Conservation (phyloP, 192 early-diverging fungal genomes). For the Chytriomyces sp. region DNA sequence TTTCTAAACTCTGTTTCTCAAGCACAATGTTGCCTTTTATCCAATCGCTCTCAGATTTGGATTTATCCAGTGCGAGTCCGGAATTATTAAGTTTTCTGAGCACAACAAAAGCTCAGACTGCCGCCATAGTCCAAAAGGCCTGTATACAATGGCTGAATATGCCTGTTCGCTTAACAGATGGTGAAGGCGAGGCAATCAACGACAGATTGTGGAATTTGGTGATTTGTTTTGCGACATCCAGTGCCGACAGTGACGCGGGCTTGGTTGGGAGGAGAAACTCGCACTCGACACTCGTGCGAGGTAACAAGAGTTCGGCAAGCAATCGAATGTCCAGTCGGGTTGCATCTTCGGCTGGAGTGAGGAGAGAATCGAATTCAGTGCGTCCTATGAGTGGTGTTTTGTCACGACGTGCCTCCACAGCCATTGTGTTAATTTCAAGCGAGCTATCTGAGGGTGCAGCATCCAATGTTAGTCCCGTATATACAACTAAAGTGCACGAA, state of each 20-base stretch:
- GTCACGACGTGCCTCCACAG: neutral
- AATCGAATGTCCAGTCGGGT: conserved; percentile 3
- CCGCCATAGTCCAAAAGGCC: neutral
- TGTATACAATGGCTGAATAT: conserved; percentile 29
- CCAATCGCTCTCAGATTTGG: neutral
- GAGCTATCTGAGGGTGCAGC: neutral
- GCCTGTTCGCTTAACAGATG: conserved; percentile 6
- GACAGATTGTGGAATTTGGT: conserved; percentile 20
- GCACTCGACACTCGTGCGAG: too few species aligned
- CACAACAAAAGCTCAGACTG: neutral
- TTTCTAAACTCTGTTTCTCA: neutral
- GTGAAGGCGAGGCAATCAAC: conserved; percentile 15
- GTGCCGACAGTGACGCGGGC: neutral
- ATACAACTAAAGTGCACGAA: conserved; percentile 8
- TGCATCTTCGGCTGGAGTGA: conserved; percentile 10
- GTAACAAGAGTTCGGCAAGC: too few species aligned
- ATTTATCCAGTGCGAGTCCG: neutral
- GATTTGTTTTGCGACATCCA: conserved; percentile 11
- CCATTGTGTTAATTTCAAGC: neutral
- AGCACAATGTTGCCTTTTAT: neutral
- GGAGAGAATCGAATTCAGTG: neutral
- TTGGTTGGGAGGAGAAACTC: neutral
- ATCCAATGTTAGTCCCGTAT: neutral
- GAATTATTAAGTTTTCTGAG: neutral
- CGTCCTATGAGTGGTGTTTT: neutral